phyloP scores from a whole-genome alignment of 805 yeast species.

The Saturnispora sanitii region DNA sequence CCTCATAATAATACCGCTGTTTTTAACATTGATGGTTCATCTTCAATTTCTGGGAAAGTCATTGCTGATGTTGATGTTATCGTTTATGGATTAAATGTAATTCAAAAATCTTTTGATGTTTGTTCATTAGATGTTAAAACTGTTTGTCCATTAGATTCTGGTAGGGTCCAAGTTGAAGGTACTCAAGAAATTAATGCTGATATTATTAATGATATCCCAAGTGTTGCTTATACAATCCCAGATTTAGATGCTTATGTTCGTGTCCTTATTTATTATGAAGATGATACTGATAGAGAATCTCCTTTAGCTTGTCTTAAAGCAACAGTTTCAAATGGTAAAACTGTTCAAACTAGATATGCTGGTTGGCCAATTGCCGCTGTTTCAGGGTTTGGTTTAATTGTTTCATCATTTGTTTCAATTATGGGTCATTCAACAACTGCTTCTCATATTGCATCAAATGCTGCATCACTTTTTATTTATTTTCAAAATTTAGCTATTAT shows the following conservation, averaged over 20 bases:
- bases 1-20: slow-evolving; percentile 55
- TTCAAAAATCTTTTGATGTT: slow-evolving; percentile 45
- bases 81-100: slow-evolving; percentile 69
- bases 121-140: slow-evolving; percentile 49
- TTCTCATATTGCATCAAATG: slow-evolving; percentile 94
- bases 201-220: slow-evolving; percentile 49
- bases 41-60: slow-evolving; percentile 67
- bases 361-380: slow-evolving; percentile 95
- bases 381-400: slow-evolving; percentile 76
- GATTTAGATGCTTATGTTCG: slow-evolving; percentile 88
- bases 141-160: slow-evolving; percentile 79
- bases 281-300: slow-evolving; percentile 31
- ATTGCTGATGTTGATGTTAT: slow-evolving; percentile 55
- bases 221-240: slow-evolving; percentile 82
- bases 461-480: slow-evolving; percentile 83
- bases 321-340: slow-evolving; percentile 72
- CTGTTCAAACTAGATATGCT: slow-evolving; percentile 86
- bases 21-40: slow-evolving; percentile 66
- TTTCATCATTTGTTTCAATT: slow-evolving; percentile 80
- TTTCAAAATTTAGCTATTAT: slow-evolving; percentile 90
- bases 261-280: slow-evolving; percentile 49
- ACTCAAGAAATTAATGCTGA: slow-evolving; percentile 34
- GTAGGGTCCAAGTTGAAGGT: slow-evolving; percentile 61
- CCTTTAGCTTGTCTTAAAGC: slow-evolving; percentile 92
- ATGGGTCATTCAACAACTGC: slow-evolving; percentile 89